Conservation (phyloP, 495 filamentous ascomycete species). For the Annulohypoxylon moriforme region DNA sequence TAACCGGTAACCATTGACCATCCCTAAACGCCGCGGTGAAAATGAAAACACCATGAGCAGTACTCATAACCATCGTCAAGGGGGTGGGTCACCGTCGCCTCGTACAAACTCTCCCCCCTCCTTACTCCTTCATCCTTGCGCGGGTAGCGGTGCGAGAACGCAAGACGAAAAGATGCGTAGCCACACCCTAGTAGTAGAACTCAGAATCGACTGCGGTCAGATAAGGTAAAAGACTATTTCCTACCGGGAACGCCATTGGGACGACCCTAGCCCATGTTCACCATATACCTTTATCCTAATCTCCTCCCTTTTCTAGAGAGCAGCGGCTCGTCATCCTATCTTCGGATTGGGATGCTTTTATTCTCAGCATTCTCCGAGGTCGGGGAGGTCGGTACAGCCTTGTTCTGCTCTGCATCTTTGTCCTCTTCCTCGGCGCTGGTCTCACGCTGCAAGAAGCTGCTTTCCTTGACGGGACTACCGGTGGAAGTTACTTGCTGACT, state of each 20-base stretch:
- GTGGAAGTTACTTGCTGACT: slow-evolving; percentile 66
- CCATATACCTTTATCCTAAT: neutral
- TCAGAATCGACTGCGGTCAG: slow-evolving; percentile 1
- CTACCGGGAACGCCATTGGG: too few species aligned
- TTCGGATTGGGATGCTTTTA: slow-evolving; percentile 74
- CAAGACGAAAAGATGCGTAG: neutral
- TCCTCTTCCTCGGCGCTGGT: slow-evolving; percentile 76
- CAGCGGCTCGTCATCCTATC: slow-evolving; percentile 44
- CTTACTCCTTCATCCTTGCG: neutral
- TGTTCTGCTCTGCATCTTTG: slow-evolving; percentile 45
- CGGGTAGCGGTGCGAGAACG: neutral
- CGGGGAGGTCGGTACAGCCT: neutral
- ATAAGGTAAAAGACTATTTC: neutral
- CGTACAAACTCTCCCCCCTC: neutral
- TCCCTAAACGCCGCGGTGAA: slow-evolving; percentile 3
- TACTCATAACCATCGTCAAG: slow-evolving; percentile 12
- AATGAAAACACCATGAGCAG: neutral
- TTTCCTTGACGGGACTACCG: slow-evolving; percentile 88
- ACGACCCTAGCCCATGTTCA: neutral
- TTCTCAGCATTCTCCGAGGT: slow-evolving; percentile 22
- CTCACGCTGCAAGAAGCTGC: slow-evolving; percentile 81
- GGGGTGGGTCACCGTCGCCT: slow-evolving; percentile 8
- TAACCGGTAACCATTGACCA: slow-evolving; percentile 9
- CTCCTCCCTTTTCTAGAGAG: neutral
- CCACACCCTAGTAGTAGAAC: slow-evolving; percentile 5